A percentile compares a stretch with the other conserved stretches of the same genome.
Conservation (phyloP, 768 basidiomycete genomes). For the Porpolomopsis calyptriformis region DNA sequence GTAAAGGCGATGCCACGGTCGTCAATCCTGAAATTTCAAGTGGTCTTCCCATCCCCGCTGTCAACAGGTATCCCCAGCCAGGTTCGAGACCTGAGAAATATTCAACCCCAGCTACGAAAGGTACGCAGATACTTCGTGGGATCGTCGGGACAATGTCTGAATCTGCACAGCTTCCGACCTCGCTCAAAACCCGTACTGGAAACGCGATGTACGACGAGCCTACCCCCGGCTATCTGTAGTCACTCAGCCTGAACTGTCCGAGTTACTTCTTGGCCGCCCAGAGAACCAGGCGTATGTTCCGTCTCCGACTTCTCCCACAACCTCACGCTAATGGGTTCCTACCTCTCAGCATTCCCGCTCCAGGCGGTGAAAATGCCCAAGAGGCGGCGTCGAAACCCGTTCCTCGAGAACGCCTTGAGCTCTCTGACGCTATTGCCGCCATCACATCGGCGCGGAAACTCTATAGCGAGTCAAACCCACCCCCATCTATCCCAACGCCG, state of each 20-base stretch:
- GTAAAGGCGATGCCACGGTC: slow-evolving; percentile 65
- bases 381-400: slow-evolving; percentile 27
- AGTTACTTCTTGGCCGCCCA: slow-evolving; percentile 74
- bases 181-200: slow-evolving; percentile 90
- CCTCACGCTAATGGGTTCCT: not conserved
- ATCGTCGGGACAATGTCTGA: not conserved
- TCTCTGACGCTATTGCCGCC: slow-evolving; percentile 62
- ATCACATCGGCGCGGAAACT: slow-evolving; percentile 46
- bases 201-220: slow-evolving; percentile 84
- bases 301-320: not conserved
- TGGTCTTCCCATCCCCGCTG: slow-evolving; percentile 66
- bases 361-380: slow-evolving; percentile 29
- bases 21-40: slow-evolving; percentile 87
- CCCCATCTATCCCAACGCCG: slow-evolving; percentile 61
- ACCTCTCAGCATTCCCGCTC: slow-evolving; percentile 40
- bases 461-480: slow-evolving; percentile 55
- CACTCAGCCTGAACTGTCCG: slow-evolving; percentile 73
- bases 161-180: slow-evolving; percentile 61
- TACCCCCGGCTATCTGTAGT: slow-evolving; percentile 90
- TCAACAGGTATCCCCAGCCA: slow-evolving; percentile 78
- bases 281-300: slow-evolving; percentile 48
- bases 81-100: slow-evolving; percentile 83
- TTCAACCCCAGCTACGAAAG: slow-evolving; percentile 81
- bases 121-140: slow-evolving; percentile 25
- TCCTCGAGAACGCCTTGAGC: slow-evolving; percentile 39